phyloP scores from a whole-genome alignment of 140 eudicot species.

The Cichorium intybus region DNA sequence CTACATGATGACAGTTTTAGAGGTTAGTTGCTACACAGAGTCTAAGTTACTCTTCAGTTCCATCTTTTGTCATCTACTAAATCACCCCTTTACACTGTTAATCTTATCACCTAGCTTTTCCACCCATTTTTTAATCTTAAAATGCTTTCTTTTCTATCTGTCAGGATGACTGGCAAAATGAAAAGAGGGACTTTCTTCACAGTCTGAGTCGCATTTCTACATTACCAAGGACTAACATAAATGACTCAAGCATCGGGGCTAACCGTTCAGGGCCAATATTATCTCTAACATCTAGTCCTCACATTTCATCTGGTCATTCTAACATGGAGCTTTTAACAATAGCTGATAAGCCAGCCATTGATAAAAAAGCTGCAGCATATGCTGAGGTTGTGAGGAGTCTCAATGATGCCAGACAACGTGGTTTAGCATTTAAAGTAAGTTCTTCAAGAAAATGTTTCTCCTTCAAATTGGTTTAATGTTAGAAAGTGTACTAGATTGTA shows the following conservation, averaged over 20 bases:
- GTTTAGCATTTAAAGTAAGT: conserved; percentile 71
- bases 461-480: background rate
- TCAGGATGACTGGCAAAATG: conserved; percentile 99
- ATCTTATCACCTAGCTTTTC: background rate
- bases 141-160: conserved; percentile 3
- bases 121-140: background rate
- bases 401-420: conserved; percentile 79
- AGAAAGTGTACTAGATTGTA: background rate
- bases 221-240: conserved; percentile 69
- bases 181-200: conserved; percentile 86
- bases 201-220: conserved; percentile 83
- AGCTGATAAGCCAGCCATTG: conserved; percentile 63
- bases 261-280: conserved; percentile 63
- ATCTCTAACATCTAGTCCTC: conserved; percentile 63
- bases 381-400: conserved; percentile 72
- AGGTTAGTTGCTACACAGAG: conserved; percentile 48
- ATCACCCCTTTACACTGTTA: background rate
- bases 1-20: conserved; percentile 92
- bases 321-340: conserved; percentile 65
- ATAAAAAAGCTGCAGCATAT: conserved; percentile 79
- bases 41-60: background rate
- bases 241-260: conserved; percentile 45
- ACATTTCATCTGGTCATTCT: conserved; percentile 56
- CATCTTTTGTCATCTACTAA: background rate
- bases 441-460: background rate